phyloP scores from a whole-genome alignment of 2,329 filamentous ascomycete species.

The Alternaria arborescens region DNA sequence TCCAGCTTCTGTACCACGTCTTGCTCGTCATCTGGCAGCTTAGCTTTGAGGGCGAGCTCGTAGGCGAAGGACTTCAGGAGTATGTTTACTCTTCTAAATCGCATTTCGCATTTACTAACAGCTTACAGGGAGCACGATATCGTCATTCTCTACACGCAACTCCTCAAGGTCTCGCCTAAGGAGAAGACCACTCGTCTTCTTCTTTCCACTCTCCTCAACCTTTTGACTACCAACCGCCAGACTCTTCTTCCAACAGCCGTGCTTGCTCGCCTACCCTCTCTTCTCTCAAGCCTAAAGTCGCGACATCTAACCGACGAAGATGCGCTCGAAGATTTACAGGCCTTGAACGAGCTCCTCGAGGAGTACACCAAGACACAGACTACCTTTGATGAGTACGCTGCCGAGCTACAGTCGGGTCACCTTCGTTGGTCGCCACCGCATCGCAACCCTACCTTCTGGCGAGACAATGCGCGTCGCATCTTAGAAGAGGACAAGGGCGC shows the following conservation, averaged over 20 bases:
- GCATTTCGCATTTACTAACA: constrained; percentile 23
- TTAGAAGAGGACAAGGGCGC: constrained; percentile 83
- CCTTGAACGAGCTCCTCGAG: constrained; percentile 71
- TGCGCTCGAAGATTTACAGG: constrained; percentile 60
- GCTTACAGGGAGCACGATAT: constrained; percentile 84
- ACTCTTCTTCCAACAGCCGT: constrained; percentile 81
- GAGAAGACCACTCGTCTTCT: constrained; percentile 96
- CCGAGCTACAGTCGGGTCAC: constrained; percentile 85
- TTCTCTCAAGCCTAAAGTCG: constrained; percentile 65
- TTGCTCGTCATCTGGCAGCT: constrained; percentile 95
- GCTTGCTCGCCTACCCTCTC: constrained; percentile 78
- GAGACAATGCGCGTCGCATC: constrained; percentile 87
- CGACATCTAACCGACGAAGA: constrained; percentile 62
- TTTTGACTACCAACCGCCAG: constrained; percentile 76
- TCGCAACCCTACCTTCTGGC: constrained; percentile 86
- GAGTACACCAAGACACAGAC: constrained; percentile 80
- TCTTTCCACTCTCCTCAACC: constrained; percentile 87
- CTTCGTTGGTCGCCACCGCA: constrained; percentile 93
- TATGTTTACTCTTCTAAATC: constrained; percentile 56
- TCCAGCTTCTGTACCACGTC: constrained; percentile 94
- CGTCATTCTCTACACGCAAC: constrained; percentile 87
- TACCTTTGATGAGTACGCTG: constrained; percentile 74
- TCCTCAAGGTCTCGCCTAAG: constrained; percentile 91
- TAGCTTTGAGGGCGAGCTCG: constrained; percentile 79
- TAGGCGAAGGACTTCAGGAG: constrained; percentile 86